Conservation (phyloP, 2,329 filamentous ascomycete genomes). For the Xylaria sp. region DNA sequence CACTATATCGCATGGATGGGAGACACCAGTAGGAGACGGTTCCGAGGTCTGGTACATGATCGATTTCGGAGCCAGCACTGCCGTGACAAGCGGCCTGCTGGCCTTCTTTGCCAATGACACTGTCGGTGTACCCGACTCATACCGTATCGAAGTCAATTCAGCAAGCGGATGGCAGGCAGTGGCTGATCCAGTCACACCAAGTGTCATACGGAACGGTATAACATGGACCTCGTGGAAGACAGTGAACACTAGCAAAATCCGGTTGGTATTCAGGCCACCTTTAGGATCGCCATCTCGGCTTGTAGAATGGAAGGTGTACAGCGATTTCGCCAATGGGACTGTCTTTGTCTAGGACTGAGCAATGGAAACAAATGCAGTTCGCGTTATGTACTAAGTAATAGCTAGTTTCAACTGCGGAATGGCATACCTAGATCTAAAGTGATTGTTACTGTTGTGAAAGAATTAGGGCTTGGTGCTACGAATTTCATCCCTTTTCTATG, state of each 20-base stretch:
- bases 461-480: no score
- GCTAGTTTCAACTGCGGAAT: background rate
- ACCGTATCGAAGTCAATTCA: conserved; percentile 23
- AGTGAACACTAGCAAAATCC: conserved; percentile 21
- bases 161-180: conserved; percentile 21
- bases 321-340: conserved; percentile 26
- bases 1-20: conserved; percentile 34
- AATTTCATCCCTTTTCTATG: no score
- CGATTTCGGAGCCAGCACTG: conserved; percentile 26
- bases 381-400: background rate
- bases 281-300: conserved; percentile 17
- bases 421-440: no score
- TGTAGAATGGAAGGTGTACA: conserved; percentile 34
- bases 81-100: conserved; percentile 21
- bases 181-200: conserved; percentile 11
- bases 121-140: conserved; percentile 11
- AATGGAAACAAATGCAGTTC: background rate
- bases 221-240: conserved; percentile 26
- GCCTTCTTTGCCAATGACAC: conserved; percentile 20
- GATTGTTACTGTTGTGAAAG: no score
- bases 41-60: conserved; percentile 34
- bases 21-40: conserved; percentile 27
- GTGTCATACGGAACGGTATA: conserved; percentile 30
- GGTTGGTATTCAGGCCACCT: conserved; percentile 29
- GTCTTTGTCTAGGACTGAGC: conserved; percentile 12